Conservation (phyloP, 208 protist genomes). For the Acanthamoeba divionensis region DNA sequence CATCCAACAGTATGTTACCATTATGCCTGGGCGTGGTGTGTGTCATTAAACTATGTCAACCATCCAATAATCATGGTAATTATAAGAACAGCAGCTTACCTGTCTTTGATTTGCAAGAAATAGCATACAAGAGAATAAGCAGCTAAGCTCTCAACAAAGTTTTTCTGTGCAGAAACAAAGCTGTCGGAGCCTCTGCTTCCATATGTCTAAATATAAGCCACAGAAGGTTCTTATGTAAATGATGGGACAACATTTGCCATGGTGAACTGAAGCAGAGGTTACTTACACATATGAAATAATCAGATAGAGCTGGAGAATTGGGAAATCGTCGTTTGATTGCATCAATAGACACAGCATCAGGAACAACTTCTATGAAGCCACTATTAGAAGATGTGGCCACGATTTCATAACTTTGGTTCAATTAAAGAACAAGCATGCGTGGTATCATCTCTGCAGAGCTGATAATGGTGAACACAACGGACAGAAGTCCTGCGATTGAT, state of each 20-base stretch:
- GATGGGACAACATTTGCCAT: not conserved
- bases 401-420: not conserved
- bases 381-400: not conserved
- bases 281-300: constrained; percentile 25
- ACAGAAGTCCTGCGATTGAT: not conserved
- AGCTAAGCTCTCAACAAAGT: constrained; percentile 57
- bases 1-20: constrained; percentile 67
- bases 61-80: not conserved
- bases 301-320: not conserved
- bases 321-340: constrained; percentile 43
- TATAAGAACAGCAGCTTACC: not conserved
- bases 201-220: constrained; percentile 12
- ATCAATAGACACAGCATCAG: constrained; percentile 43
- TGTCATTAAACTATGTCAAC: not conserved
- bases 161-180: constrained; percentile 20
- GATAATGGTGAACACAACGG: not conserved
- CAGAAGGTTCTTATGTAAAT: not conserved
- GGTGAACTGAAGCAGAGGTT: not conserved
- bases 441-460: not conserved
- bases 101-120: constrained; percentile 36
- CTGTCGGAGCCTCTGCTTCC: not conserved
- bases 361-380: constrained; percentile 50
- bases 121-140: constrained; percentile 52
- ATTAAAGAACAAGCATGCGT: not conserved
- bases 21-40: constrained; percentile 47